phyloP scores from a whole-genome alignment of 257 asterid genomes.

The Penstemon newberryi region DNA sequence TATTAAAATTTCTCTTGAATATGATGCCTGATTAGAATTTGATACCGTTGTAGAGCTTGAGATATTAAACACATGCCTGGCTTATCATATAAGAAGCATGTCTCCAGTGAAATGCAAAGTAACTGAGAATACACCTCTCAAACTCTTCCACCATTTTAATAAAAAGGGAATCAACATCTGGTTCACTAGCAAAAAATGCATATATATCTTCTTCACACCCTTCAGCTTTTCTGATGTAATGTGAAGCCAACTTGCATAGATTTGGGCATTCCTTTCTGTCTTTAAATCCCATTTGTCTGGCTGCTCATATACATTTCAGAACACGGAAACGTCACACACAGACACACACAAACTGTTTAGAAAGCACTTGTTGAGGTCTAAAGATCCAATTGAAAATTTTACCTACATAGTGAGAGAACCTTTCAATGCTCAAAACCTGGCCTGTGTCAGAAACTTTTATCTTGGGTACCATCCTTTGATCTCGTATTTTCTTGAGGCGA shows the following conservation, averaged over 20 bases:
- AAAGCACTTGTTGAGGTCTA: no score
- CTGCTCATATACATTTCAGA: slow-evolving; percentile 42
- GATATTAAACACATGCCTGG: slow-evolving; percentile 52
- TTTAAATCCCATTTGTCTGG: slow-evolving; percentile 84
- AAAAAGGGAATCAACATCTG: slow-evolving; percentile 77
- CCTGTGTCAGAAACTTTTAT: slow-evolving; percentile 59
- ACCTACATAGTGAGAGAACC: slow-evolving; percentile 93
- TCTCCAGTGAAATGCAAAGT: slow-evolving; percentile 91
- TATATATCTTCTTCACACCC: slow-evolving; percentile 84
- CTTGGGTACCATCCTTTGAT: slow-evolving; percentile 58
- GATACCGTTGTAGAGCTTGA: slow-evolving; percentile 1
- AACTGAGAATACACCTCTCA: slow-evolving; percentile 85
- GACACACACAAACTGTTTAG: slow-evolving; percentile 7
- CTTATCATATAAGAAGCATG: slow-evolving; percentile 75
- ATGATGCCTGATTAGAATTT: background rate
- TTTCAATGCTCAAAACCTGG: slow-evolving; percentile 68
- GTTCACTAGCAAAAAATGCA: slow-evolving; percentile 58
- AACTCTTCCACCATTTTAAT: slow-evolving; percentile 87
- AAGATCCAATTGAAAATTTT: slow-evolving; percentile 18
- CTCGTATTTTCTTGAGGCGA: slow-evolving; percentile 51
- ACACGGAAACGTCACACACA: background rate
- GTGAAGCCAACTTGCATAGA: slow-evolving; percentile 81
- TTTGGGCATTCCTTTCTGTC: slow-evolving; percentile 74
- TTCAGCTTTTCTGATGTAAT: slow-evolving; percentile 68
- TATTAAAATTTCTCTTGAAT: background rate